Evolutionary conservation across 768 basidiomycete species (phyloP), one percentile per base, ranked within the genome.

Genomic region (Rhizopogon roseolus): DNA sequence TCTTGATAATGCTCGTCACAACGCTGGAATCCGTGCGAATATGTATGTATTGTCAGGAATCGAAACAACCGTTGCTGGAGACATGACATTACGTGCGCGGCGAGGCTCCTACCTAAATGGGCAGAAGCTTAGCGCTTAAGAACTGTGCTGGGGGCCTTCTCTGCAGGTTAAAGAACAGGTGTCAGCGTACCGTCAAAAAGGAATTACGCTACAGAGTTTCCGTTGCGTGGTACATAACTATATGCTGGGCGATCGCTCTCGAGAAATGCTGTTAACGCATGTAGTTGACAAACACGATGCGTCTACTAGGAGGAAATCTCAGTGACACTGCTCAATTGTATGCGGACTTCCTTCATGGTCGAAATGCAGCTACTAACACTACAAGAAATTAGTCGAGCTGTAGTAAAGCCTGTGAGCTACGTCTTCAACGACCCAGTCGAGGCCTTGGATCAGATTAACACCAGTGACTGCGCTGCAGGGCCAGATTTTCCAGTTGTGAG

Each of bases 381-480:
- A 41, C 43, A 32, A 45, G 27, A 52, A 53, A 56, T 60, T 53
- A 52, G 64, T 57, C 37, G 84, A 79, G 64, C 81, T 83, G 73
- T 92, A 97, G 69, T 98, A 97, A 32, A 98, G 73, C 61, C 95
- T 79, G 41, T 81, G 79, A 4, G 92, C 94, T 50, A 98, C 86
- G 59, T 97, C 92, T 37, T 81, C 79, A 16, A 97, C 92, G 25
- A 93, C 81, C 96, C 96, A 98, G 66, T 95, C 85, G 28, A 98
- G 78, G 38, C 95, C 96, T 57, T 83, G 75, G 9, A 91, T 77
- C 14, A 98, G 75, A 66, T 95, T 92, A 53, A 82, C 73, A 13
- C 95, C 96, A 0, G 91, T 95, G 39, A 93, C 81, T 10, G 96
- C 96, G 57, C 93, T 96, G 75, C 95, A 98, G 5, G 93, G 76